These are phyloP conservation scores for Verbena officinalis DNA, from an alignment of 257 asterid species.

Conservation along the genomic window DNA sequence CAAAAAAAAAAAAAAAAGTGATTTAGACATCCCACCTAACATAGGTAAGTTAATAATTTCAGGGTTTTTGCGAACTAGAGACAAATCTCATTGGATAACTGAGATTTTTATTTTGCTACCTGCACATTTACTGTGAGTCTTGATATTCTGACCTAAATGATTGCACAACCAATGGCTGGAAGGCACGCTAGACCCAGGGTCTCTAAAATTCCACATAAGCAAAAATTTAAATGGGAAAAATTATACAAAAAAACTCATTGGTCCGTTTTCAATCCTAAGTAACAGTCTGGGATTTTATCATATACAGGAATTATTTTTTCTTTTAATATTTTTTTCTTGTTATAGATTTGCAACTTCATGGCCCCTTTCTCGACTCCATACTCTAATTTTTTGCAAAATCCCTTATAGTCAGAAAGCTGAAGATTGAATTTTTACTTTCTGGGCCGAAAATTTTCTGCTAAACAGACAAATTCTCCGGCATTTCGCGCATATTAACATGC, in stretches of 20 bases:
- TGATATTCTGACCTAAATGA: slow-evolving; percentile 17
- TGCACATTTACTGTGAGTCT: slow-evolving; percentile 5
- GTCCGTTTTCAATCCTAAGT: slow-evolving; percentile 18
- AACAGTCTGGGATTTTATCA: slow-evolving; percentile 17
- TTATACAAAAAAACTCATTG: slow-evolving; percentile 21
- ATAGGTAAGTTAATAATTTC: no score
- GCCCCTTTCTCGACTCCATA: slow-evolving; percentile 24
- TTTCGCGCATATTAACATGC: neutral
- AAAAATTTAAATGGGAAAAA: neutral
- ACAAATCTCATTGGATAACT: no score
- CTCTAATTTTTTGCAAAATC: neutral
- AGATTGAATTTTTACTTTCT: slow-evolving; percentile 1
- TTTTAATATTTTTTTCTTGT: slow-evolving; percentile 8
- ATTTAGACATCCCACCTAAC: no score
- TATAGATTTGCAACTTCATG: slow-evolving; percentile 6
- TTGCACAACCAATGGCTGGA: slow-evolving; percentile 20
- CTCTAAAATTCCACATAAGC: slow-evolving; percentile 21
- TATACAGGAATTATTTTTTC: neutral
- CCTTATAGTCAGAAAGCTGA: neutral
- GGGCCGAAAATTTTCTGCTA: slow-evolving; percentile 3
- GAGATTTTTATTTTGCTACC: no score
- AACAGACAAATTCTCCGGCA: neutral
- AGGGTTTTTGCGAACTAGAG: no score
- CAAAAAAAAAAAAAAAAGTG: no score
- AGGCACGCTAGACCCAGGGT: slow-evolving; percentile 16